Conservation (phyloP, 2,329 filamentous ascomycete species). For the Ophiostoma perfectum region DNA sequence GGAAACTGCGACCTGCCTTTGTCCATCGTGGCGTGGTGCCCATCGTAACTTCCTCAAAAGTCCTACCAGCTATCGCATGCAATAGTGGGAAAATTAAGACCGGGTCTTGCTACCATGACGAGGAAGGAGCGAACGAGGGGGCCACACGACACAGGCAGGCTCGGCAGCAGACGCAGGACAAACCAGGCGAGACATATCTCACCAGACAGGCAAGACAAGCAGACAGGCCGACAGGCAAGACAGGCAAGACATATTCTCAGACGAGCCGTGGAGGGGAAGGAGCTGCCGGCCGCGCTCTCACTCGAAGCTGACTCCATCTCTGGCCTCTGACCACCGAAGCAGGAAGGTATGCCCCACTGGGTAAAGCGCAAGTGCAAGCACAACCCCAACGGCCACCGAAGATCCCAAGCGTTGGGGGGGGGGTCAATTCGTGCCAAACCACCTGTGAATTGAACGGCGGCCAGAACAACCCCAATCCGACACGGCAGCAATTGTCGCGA, state of each 20-base stretch:
- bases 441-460: background rate
- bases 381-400: conserved; percentile 21
- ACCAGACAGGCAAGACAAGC: background rate
- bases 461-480: background rate
- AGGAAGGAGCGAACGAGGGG: conserved; percentile 1
- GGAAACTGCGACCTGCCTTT: background rate
- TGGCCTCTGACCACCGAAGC: conserved; percentile 10
- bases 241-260: background rate
- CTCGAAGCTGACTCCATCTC: conserved; percentile 10
- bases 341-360: conserved; percentile 17
- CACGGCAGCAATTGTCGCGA: background rate
- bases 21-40: background rate
- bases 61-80: conserved; percentile 7
- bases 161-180: no score
- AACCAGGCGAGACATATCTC: background rate
- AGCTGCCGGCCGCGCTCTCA: background rate
- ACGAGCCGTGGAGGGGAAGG: background rate
- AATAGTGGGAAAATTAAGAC: conserved; percentile 3
- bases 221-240: background rate
- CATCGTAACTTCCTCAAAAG: conserved; percentile 15
- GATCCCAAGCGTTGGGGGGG: conserved; percentile 19
- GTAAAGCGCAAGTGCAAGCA: conserved; percentile 13
- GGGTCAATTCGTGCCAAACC: background rate
- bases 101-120: background rate
- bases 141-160: no score